Conservation (phyloP, 2,329 filamentous ascomycete species). For the Aspergillus piperis region DNA sequence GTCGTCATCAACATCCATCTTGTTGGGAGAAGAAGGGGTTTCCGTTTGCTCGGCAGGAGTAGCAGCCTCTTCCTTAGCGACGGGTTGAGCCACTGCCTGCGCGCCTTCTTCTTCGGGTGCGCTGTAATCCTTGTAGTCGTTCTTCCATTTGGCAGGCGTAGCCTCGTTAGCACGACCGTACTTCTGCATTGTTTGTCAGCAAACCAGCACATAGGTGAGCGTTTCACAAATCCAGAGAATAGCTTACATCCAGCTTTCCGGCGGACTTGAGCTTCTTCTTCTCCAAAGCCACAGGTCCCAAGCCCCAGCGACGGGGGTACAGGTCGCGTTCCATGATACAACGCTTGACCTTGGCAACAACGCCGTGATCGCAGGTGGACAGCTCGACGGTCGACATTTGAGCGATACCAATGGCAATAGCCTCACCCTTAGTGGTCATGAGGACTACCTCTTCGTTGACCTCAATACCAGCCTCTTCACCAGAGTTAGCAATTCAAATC, state of each 20-base stretch:
- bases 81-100: conserved; percentile 49
- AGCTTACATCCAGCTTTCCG: conserved; percentile 81
- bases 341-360: conserved; percentile 98
- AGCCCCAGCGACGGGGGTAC: conserved; percentile 94
- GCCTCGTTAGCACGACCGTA: conserved; percentile 88
- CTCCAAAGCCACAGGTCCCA: conserved; percentile 88
- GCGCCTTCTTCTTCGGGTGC: conserved; percentile 49
- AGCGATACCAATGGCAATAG: conserved; percentile 92
- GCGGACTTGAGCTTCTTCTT: conserved; percentile 99
- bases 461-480: conserved; percentile 80
- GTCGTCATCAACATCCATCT: conserved; percentile 46
- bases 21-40: conserved; percentile 33
- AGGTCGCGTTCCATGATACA: conserved; percentile 99
- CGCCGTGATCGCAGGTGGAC: conserved; percentile 93
- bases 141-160: conserved; percentile 90
- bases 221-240: conserved; percentile 10
- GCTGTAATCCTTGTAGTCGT: conserved; percentile 88
- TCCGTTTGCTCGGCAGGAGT: conserved; percentile 31
- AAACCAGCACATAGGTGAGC: neutral
- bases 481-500: conserved; percentile 16
- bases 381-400: conserved; percentile 99
- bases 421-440: conserved; percentile 99
- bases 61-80: conserved; percentile 39
- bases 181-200: conserved; percentile 61
- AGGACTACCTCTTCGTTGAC: conserved; percentile 94